Base-by-base conservation (phyloP, 805 yeast species). In the Cyberlindnera galapagoensis region DNA sequence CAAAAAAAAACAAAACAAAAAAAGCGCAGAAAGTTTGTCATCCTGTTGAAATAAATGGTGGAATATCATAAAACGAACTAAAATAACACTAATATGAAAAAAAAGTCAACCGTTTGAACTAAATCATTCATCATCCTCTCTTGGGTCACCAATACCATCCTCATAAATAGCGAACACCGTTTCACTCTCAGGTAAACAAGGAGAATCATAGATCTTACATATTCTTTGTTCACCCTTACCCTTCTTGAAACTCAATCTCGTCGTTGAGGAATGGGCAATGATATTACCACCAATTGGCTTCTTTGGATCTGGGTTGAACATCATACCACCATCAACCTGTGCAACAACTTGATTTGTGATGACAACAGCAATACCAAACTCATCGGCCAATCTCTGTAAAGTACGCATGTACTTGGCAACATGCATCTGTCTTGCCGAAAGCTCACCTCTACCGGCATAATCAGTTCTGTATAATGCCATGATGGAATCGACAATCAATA, bases 241-340 rank as follows among this genome's bases (percentile, higher is more conserved):
- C 62, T 92, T 92, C 52, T 80, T 82, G 57, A 92, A 78, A 34
- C 83, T 81, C 38, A 92, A 69, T 51, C 98, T 73, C 3, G 98
- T 92, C 6, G 97, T 90, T 3, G 97, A 87, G 13, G 95, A 79
- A 57, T 92, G 98, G 1, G 97, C 98, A 56, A 92, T 80, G 47
- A 92, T 92, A 53, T 92, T 90, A 49, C 98, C 98, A 40, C 98
- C 98, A 46, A 92, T 90, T 12, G 98, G 98, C 57, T 92, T 92
- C 58, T 92, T 92, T 11, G 97, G 97, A 57, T 92, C 98, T 2
- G 96, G 95, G 47, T 88, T 87, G 57, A 78, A 88, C 18, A 74
- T 69, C 59, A 67, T 66, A 25, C 76, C 76, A 51, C 94, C 94
- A 52, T 92, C 98, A 13, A 92, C 98, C 59, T 88, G 97, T 4